Evolutionary conservation across 352 stramenopile genomes (phyloP), one percentile per base, ranked within the genome.

Genomic region (Globisporangium alternatum): DNA sequence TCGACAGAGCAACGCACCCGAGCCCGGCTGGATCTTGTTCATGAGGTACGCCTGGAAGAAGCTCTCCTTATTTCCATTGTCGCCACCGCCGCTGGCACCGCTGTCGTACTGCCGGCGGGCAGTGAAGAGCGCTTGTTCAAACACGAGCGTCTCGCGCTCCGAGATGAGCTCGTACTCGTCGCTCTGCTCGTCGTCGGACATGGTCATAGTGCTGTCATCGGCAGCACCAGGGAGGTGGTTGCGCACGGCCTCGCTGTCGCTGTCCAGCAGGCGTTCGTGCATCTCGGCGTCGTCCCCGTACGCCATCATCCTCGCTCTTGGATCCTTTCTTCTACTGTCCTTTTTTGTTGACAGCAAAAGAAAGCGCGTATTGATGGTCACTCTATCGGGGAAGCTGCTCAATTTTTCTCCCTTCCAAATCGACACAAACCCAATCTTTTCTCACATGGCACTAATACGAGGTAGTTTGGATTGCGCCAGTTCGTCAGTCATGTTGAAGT

Each of bases 21-120:
- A 95, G 68, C 86, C 86, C 5, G 86, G 86, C 67, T 91, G 83
- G 43, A 95, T 89, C 70, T 90, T 93, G 69, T 89, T 79, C 59
- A 91, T 79, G 21, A 95, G 65, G 47, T 91, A 91, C 59, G 75
- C 77, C 60, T 89, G 72, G 65, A 92, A 83, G 54, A 93, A 88
- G 37, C 82, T 66, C 13, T 70, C 68, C 17, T 65, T 68, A 30
- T 75, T 70, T 2, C n/a, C 31, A 35, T 21, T 33, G 22, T 28
- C 25, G 25, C n/a, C 35, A 15, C 19, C 21, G 0, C 33, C 60
- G 5, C n/a, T 8, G 28, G n/a, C 22, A 30, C 33, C 13, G 31
- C 45, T 45, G 30, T 65, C 59, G 37, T 73, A 52, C 13, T 71
- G 67, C 63, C 76, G 64, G 47, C 80, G 75, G 25, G 73, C 64